These are phyloP conservation scores for Basidiobolus meristosporus DNA, from an alignment of 371 early-diverging fungal genomes.

Conservation along the genomic window DNA sequence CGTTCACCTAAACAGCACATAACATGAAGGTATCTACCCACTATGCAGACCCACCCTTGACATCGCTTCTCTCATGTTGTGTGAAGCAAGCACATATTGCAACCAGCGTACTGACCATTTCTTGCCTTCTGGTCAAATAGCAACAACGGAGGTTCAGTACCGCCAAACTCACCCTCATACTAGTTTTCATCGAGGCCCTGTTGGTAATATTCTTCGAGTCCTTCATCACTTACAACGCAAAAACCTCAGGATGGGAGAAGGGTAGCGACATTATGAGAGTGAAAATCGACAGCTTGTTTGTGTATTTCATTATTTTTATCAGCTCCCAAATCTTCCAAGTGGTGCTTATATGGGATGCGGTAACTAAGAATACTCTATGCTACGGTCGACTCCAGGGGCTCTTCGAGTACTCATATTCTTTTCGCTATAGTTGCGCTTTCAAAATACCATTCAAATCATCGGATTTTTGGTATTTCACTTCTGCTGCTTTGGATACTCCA, in stretches of 20 bases:
- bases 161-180: too few species aligned
- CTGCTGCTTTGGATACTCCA: constrained; percentile 53
- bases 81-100: too few species aligned
- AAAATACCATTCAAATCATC: constrained; percentile 79
- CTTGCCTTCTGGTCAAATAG: too few species aligned
- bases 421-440: constrained; percentile 37
- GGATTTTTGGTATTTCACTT: constrained; percentile 63
- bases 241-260: constrained; percentile 2
- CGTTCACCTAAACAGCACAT: too few species aligned
- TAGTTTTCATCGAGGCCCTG: constrained; percentile 24
- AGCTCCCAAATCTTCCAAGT: constrained; percentile 52
- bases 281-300: constrained; percentile 3
- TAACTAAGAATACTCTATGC: constrained; percentile 13
- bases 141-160: too few species aligned
- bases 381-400: too few species aligned
- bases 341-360: constrained; percentile 52
- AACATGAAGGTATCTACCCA: too few species aligned
- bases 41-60: too few species aligned
- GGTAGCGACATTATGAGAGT: constrained; percentile 2
- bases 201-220: constrained; percentile 48
- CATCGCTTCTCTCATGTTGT: too few species aligned
- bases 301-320: constrained; percentile 60
- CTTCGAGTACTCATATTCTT: not conserved
- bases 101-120: too few species aligned
- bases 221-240: constrained; percentile 12